phyloP scores from a whole-genome alignment of 2,329 filamentous ascomycete genomes.

The Colletotrichum kahawae region DNA sequence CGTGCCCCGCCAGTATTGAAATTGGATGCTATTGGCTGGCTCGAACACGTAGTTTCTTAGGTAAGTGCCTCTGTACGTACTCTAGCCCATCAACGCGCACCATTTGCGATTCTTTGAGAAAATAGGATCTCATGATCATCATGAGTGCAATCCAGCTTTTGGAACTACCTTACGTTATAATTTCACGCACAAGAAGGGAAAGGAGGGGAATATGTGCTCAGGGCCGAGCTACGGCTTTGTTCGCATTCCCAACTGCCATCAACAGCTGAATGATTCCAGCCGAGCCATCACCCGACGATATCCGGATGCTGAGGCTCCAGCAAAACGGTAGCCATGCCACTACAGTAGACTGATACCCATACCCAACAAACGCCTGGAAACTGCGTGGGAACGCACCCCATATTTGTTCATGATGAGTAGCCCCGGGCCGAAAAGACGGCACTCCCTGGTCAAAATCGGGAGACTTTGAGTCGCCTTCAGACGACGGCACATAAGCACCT shows the following conservation, averaged over 20 bases:
- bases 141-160: background rate
- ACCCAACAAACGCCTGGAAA: background rate
- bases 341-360: background rate
- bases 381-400: background rate
- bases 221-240: background rate
- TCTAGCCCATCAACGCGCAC: background rate
- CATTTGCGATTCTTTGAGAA: background rate
- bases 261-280: background rate
- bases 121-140: background rate
- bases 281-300: background rate
- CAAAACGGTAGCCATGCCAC: background rate
- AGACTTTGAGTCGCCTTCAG: background rate
- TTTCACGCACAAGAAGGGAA: background rate
- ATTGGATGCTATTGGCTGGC: background rate
- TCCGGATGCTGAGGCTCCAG: background rate
- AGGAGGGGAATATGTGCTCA: background rate
- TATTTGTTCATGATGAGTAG: background rate
- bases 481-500: background rate
- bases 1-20: background rate
- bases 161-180: background rate
- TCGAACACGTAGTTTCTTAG: conserved; percentile 4
- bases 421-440: background rate
- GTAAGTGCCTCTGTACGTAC: background rate
- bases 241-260: background rate
- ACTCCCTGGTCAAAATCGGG: background rate